A percentile compares a stretch with the other conserved stretches of the same genome.
These are phyloP conservation scores for Nepenthes gracilis DNA, from an alignment of 148 eudicot species.

Conservation along the genomic window DNA sequence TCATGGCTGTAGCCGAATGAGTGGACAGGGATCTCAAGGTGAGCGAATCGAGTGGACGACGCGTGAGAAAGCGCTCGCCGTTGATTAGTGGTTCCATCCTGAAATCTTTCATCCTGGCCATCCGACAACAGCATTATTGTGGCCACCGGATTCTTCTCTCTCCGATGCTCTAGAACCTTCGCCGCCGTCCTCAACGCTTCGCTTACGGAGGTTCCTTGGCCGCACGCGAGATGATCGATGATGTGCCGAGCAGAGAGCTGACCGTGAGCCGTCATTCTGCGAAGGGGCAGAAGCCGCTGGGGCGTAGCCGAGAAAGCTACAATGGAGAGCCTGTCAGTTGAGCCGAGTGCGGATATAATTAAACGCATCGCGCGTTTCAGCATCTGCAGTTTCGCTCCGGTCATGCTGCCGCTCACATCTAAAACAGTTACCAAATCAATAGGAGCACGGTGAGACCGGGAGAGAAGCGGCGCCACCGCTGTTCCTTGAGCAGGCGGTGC, in stretches of 20 bases:
- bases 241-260: conserved; percentile 65
- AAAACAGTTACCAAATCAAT: conserved; percentile 73
- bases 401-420: conserved; percentile 69
- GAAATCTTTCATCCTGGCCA: conserved; percentile 41
- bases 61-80: conserved; percentile 16
- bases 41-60: conserved; percentile 53
- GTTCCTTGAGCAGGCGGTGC: conserved; percentile 3
- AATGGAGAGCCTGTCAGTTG: conserved; percentile 69
- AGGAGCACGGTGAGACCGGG: conserved; percentile 52
- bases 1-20: conserved; percentile 21
- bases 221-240: conserved; percentile 41
- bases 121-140: conserved; percentile 71
- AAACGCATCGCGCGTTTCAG: conserved; percentile 76
- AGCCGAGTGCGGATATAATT: conserved; percentile 62
- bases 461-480: conserved; percentile 8
- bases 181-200: conserved; percentile 58
- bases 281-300: conserved; percentile 48
- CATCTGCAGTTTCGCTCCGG: conserved; percentile 59
- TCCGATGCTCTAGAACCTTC: conserved; percentile 63
- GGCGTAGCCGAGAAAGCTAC: conserved; percentile 54
- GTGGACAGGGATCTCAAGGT: conserved; percentile 69
- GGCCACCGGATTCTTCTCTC: conserved; percentile 74
- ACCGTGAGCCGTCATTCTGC: conserved; percentile 59
- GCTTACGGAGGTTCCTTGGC: conserved; percentile 40
- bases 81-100: conserved; percentile 5